Base-by-base conservation (phyloP, 75 land plant genomes). In the Cryptomeria japonica region DNA sequence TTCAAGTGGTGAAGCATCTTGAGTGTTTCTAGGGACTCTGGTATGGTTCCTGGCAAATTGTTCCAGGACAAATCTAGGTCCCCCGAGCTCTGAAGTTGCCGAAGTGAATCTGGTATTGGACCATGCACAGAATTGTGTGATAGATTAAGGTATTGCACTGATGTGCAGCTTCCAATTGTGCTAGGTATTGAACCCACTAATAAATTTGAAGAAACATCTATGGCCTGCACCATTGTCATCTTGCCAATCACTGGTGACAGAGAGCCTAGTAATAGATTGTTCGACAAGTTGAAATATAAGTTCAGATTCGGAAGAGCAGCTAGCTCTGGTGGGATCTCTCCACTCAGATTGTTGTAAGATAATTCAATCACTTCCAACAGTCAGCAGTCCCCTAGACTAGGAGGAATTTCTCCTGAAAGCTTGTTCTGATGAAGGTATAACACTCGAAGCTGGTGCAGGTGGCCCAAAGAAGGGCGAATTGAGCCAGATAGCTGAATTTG, bases 351-450 rank as follows among this genome's bases (percentile, higher is more conserved):
- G 73, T 95, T 95, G 90, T 95, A 91, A 86, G 92, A 93, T 1
- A 95, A 88, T 90, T 93, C 91, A 15, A 93, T 47, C 90, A 88
- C 87, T 36, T 95, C 55, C 47, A 95, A 88, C 13, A 82, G 58
- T 34, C 75, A 61, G 12, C 92, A 88, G 13, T 84, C 46, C 11
- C 94, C 95, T 25, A 95, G 85, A 6, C 87, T 90, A 1, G 58
- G 88, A 1, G 99, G 97, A n/a, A 97, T 91, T 14, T 53, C 85
- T 6, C 99, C 97, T 1, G 93, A 88, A n/a, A 97, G 89, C 0
- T 36, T 19, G 84, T 97, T 97, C 79, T 95, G 92, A 8, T 95
- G 90, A 86, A 96, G 91, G 49, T 95, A 92, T 41, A 97, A 89
- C 31, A 88, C 73, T 34, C 85, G 85, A 42, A 42, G 53, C 73